A percentile compares a stretch with the other conserved stretches of the same genome.
phyloP scores from a whole-genome alignment of 768 basidiomycete genomes.

The Multifurca ochricompacta region DNA sequence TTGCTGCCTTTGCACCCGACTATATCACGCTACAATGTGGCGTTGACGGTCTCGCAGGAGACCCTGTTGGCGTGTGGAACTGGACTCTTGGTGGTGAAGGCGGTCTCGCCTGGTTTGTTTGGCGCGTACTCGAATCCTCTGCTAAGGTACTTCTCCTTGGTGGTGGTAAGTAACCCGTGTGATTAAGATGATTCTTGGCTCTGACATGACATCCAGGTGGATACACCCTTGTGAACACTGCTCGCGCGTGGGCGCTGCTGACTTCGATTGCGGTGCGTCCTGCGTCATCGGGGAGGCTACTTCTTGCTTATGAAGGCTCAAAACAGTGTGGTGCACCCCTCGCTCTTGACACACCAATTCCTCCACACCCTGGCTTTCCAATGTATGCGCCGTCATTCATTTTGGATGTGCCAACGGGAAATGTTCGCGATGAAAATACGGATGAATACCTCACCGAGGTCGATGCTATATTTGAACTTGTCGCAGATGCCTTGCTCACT shows the following conservation, averaged over 20 bases:
- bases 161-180: conserved; percentile 43
- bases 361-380: conserved; percentile 67
- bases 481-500: conserved; percentile 17
- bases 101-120: conserved; percentile 65
- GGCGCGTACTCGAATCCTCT: conserved; percentile 43
- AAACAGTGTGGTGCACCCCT: conserved; percentile 50
- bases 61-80: conserved; percentile 70
- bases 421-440: conserved; percentile 67
- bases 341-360: conserved; percentile 55
- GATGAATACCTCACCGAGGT: conserved; percentile 45
- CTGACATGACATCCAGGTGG: conserved; percentile 45
- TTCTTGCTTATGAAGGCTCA: neutral
- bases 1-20: conserved; percentile 60
- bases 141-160: conserved; percentile 66
- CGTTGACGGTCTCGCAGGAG: conserved; percentile 78
- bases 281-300: conserved; percentile 31
- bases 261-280: conserved; percentile 69
- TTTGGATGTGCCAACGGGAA: conserved; percentile 65
- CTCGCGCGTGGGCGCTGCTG: conserved; percentile 79
- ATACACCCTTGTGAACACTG: conserved; percentile 75
- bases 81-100: conserved; percentile 49
- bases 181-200: neutral
- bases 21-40: conserved; percentile 82
- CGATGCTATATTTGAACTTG: conserved; percentile 26
- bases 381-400: conserved; percentile 76